phyloP scores from a whole-genome alignment of 179 eudicot genomes.

The Corrigiola litoralis region DNA sequence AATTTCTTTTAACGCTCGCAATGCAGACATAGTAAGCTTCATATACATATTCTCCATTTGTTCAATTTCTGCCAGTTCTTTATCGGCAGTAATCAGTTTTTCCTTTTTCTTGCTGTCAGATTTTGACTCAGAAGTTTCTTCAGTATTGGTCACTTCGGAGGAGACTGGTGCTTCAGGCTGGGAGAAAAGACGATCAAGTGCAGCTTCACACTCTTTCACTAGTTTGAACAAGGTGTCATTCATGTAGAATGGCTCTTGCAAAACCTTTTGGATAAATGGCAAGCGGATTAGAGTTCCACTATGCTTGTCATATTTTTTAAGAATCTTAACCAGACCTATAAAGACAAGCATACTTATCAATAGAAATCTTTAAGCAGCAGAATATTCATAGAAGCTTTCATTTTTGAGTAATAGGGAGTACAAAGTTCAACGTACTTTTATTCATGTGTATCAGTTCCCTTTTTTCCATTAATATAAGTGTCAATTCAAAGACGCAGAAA shows the following conservation, averaged over 20 bases:
- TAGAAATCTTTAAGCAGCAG: not conserved
- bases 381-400: not conserved
- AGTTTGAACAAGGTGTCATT: slow-evolving; percentile 40
- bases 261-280: slow-evolving; percentile 43
- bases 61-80: slow-evolving; percentile 39
- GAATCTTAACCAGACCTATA: slow-evolving; percentile 44
- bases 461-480: too few relatives aligned
- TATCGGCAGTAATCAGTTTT: slow-evolving; percentile 25
- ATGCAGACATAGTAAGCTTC: slow-evolving; percentile 60
- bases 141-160: slow-evolving; percentile 4
- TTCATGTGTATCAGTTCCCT: too few relatives aligned
- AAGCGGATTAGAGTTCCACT: slow-evolving; percentile 41
- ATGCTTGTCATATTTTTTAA: slow-evolving; percentile 43
- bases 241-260: slow-evolving; percentile 44
- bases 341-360: slow-evolving; percentile 8
- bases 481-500: too few relatives aligned
- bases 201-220: slow-evolving; percentile 39
- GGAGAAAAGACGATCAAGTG: slow-evolving; percentile 34
- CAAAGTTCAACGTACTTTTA: too few relatives aligned
- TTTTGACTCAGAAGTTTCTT: slow-evolving; percentile 20
- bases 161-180: slow-evolving; percentile 20
- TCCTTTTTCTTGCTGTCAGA: slow-evolving; percentile 14
- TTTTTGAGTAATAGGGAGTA: too few relatives aligned
- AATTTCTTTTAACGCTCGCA: slow-evolving; percentile 55
- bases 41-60: slow-evolving; percentile 52